A percentile compares a stretch with the other conserved stretches of the same genome.
Conservation (phyloP, 2,329 filamentous ascomycete genomes). For the Apiospora pterosperma region DNA sequence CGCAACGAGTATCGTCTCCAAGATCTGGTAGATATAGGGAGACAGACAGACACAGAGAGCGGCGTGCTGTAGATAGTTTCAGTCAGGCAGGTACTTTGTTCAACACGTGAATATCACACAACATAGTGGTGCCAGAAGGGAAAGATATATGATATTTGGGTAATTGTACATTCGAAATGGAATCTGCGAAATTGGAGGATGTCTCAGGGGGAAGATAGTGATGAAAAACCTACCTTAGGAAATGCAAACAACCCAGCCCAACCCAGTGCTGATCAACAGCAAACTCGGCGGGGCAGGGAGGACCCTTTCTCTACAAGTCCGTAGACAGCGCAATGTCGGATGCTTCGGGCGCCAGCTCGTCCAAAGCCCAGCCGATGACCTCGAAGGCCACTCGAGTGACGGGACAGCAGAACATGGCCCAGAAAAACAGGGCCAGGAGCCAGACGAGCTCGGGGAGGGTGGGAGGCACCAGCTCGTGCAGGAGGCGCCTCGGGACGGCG, state of each 20-base stretch:
- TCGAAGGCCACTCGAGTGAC: neutral
- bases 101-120: neutral
- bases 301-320: neutral
- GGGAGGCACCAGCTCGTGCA: neutral
- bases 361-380: neutral
- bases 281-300: neutral
- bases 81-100: neutral
- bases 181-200: neutral
- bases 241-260: neutral
- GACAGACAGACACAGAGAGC: neutral
- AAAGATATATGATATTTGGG: neutral
- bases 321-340: neutral
- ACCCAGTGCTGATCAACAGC: neutral
- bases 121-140: neutral
- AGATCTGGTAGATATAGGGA: constrained; percentile 10
- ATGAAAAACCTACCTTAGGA: neutral
- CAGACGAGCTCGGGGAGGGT: neutral
- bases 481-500: neutral
- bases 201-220: neutral
- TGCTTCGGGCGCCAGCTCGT: neutral
- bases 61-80: neutral
- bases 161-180: neutral
- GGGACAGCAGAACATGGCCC: neutral
- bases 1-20: constrained; percentile 16
- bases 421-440: neutral